Evolutionary conservation across 2,329 filamentous ascomycete genomes (phyloP), one percentile per base, ranked within the genome.

Genomic region (Penicillium sp.): DNA sequence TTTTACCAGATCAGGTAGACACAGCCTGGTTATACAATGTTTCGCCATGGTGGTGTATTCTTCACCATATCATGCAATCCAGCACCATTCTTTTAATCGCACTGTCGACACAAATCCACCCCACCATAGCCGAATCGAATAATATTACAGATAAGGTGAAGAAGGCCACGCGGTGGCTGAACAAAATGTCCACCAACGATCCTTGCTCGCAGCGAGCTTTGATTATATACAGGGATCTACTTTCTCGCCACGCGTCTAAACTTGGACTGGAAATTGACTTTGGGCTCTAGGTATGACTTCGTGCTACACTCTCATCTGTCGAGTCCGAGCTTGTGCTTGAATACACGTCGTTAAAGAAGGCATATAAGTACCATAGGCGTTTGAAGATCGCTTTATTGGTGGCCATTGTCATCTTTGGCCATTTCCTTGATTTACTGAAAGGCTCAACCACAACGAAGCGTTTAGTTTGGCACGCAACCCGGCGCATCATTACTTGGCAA

Each of bases 21-120:
- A 61, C 61, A 0, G 52, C 62, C 14, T 73, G 70, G 55, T 57
- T 77, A 6, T 67, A 70, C 22, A 60, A 64, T 5, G 60, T 71
- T 5, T 66, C 69, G 2, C 73, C 73, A 3, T 78, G 76, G 76
- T 78, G 74, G 73, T 73, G 66, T 54, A 63, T 76, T 16, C 61
- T 78, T 26, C 75, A 78, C 56, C 73, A 73, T 45, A 58, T 78
- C 21, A 75, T 78, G 61, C 76, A 78, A 54, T 70, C 75, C 2
- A 66, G 66, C 0, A 73, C 71, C 9, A 65, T 79, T 14, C 63
- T 79, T 16, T 65, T 78, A 41, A 71, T 75, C n/a, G 69, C 75
- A 53, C 63, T 76, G 7, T 68, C 73, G 21, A 68, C 73, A 27
- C 63, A 68, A 26, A 62, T 65, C 22, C 64, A 68, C 45, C 66